Evolutionary conservation across 1,284 basidiomycete species (phyloP).

Genomic region (Apiotrichum veenhuisii): DNA sequence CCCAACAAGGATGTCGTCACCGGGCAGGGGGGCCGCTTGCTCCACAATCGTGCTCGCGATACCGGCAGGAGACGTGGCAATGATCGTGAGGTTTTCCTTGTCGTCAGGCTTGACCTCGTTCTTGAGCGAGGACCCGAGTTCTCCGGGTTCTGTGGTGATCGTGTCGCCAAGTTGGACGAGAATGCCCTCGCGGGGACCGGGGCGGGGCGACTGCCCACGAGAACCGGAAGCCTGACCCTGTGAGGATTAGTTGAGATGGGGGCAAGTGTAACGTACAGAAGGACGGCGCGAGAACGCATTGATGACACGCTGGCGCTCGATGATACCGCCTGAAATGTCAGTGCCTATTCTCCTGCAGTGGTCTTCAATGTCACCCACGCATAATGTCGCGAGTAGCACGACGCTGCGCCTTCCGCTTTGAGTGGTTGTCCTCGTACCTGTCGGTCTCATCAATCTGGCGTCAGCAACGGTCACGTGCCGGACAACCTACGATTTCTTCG

Average conservation of each 20-base stretch:
- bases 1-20: neutral
- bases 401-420: constrained; percentile 66
- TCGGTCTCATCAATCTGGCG: constrained; percentile 82
- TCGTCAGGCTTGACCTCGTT: neutral
- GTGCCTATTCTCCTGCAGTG: neutral
- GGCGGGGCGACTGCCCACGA: neutral
- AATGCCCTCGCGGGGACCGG: constrained; percentile 11
- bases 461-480: neutral
- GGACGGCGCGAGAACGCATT: constrained; percentile 39
- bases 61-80: constrained; percentile 1
- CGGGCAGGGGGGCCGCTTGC: neutral
- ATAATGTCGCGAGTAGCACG: constrained; percentile 70
- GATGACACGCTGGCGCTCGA: constrained; percentile 48
- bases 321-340: constrained; percentile 44
- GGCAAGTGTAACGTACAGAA: constrained; percentile 27
- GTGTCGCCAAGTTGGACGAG: constrained; percentile 8
- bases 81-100: constrained; percentile 3
- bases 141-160: neutral
- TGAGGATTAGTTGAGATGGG: neutral
- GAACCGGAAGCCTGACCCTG: neutral
- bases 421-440: constrained; percentile 76
- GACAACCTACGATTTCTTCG: constrained; percentile 46
- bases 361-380: constrained; percentile 50
- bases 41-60: neutral
- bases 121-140: neutral